Percentiles rank a stretch among this genome's conserved stretches.
Conservation (phyloP, 2,329 filamentous ascomycete species). For the Sordariomycetes sp. region DNA sequence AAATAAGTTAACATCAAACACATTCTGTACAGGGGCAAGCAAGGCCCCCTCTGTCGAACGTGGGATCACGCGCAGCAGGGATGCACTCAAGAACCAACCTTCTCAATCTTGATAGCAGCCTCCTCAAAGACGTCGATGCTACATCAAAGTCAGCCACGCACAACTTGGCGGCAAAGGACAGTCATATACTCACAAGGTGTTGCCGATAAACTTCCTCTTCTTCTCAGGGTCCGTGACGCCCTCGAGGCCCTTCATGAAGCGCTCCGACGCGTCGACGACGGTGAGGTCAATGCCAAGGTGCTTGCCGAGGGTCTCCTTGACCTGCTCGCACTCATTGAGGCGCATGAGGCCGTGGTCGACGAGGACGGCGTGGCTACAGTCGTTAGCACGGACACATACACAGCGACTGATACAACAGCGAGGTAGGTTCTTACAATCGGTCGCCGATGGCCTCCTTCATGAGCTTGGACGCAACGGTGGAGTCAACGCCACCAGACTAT, state of each 20-base stretch:
- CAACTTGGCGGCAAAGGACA: not conserved
- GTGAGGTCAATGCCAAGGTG: constrained; percentile 85
- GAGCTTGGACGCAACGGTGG: constrained; percentile 73
- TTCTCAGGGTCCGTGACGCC: constrained; percentile 70
- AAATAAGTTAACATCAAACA: not conserved
- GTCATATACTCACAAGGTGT: constrained; percentile 29
- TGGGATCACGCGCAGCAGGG: not conserved
- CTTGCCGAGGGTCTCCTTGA: constrained; percentile 65
- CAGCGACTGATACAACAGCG: not conserved
- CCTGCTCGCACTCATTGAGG: constrained; percentile 69
- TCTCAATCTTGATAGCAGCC: constrained; percentile 38
- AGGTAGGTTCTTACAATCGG: constrained; percentile 21
- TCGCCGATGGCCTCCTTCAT: constrained; percentile 77
- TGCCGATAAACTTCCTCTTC: constrained; percentile 86
- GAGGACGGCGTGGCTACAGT: constrained; percentile 53
- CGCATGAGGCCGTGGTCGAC: constrained; percentile 82
- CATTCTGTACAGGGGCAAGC: not conserved
- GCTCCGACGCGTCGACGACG: constrained; percentile 64
- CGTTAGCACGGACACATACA: not conserved
- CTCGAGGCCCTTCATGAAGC: constrained; percentile 63
- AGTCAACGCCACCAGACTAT: constrained; percentile 66
- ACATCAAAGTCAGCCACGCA: not conserved
- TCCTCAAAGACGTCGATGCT: constrained; percentile 58
- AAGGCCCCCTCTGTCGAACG: not conserved
- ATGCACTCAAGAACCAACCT: not conserved